Base-by-base conservation (phyloP, 2,329 filamentous ascomycete species). In the Fusarium sp. region DNA sequence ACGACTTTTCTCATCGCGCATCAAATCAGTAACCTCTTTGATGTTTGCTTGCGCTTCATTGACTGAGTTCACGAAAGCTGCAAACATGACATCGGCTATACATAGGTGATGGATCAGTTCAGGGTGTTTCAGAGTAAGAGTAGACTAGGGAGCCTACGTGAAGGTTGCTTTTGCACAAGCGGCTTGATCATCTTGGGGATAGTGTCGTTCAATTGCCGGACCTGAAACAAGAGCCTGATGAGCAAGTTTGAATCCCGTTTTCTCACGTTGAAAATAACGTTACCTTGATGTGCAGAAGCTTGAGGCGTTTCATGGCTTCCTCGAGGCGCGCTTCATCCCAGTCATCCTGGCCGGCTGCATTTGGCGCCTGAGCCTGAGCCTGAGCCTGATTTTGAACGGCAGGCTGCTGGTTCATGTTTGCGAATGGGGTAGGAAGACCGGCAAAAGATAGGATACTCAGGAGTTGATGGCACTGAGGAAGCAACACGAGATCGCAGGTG, bases 231-330 rank as follows among this genome's bases (percentile, higher is more conserved):
- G 54, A 64, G 47, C 39, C 48, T 51, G 41, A 64, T 80, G 45
- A 80, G 70, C 61, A 69, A 51, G 44, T 30, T 47, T 61, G 56
- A 61, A 58, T 77, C 74, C 59, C 35, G 20, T 30, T 53, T 44
- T 53, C 48, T 65, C 47, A 26, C 36, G 36, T 70, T 50, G 39
- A 56, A 62, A 55, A 60, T 45, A 58, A 38, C 30, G 39, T 53
- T 84, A 86, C 88, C 83, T 88, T 86, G 74, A 87, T 81, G 74
- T 90, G 87, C n/a, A 89, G 80, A 51, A 87, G 81, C 73, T 88
- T 87, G 58, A 90, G 82, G 38, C 85, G 83, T 74, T 86, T 81
- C 74, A 90, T 82, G 30, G 84, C 85, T 65, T 84, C 81, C 66
- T 86, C 83, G 12, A 90, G 81, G 65, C 84, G 84, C 61, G 84